Conservation (phyloP, 352 stramenopile genomes). For the Thalassiosira mediterranea region DNA sequence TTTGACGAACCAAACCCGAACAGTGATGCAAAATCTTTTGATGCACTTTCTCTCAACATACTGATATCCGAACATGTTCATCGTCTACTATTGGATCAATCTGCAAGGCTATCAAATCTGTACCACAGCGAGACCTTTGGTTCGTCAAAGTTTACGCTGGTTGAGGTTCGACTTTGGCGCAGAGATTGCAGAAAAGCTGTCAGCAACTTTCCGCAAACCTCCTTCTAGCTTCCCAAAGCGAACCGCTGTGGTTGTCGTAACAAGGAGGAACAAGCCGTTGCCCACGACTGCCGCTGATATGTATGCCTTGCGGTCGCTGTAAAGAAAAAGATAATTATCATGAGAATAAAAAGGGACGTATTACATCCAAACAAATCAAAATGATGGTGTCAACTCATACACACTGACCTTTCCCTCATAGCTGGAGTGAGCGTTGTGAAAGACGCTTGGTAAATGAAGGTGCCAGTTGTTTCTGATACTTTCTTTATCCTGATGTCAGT, state of each 20-base stretch:
- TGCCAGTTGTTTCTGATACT: slow-evolving; percentile 16
- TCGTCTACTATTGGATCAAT: not conserved
- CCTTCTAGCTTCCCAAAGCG: slow-evolving; percentile 51
- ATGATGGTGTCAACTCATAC: too few relatives aligned
- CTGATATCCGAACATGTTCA: too few relatives aligned
- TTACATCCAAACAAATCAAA: too few relatives aligned
- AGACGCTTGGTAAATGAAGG: slow-evolving; percentile 36
- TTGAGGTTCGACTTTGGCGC: slow-evolving; percentile 48
- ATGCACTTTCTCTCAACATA: too few relatives aligned
- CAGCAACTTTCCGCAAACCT: slow-evolving; percentile 41
- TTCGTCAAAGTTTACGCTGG: slow-evolving; percentile 14
- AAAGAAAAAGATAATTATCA: too few relatives aligned
- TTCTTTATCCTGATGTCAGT: slow-evolving; percentile 60
- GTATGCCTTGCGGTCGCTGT: slow-evolving; percentile 58
- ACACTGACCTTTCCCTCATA: slow-evolving; percentile 59
- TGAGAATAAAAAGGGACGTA: too few relatives aligned
- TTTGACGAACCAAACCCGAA: not conserved
- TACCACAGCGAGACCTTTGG: not conserved
- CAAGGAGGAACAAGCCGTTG: slow-evolving; percentile 53
- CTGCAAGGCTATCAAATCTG: not conserved
- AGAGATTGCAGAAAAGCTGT: slow-evolving; percentile 40
- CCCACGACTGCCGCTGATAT: slow-evolving; percentile 52
- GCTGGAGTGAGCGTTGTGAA: slow-evolving; percentile 63
- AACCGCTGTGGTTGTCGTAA: slow-evolving; percentile 47
- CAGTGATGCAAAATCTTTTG: slow-evolving; percentile 1